These are phyloP conservation scores for Guadua angustifolia DNA, from an alignment of 176 grass and related monocot genomes.

Conservation along the genomic window DNA sequence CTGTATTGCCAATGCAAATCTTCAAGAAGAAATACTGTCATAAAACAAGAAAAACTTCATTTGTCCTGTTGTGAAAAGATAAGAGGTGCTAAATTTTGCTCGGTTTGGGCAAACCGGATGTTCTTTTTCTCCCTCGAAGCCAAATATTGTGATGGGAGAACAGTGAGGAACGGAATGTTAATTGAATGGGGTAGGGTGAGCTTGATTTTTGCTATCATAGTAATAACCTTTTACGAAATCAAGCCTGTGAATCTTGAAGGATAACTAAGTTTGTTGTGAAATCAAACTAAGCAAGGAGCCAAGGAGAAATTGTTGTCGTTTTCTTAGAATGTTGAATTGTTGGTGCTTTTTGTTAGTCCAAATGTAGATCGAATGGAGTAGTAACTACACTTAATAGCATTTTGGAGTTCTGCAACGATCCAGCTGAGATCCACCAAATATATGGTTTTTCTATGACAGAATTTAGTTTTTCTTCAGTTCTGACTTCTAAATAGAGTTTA, in stretches of 20 bases:
- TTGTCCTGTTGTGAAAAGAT: background rate
- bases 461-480: slow-evolving; percentile 7
- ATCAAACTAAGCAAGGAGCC: background rate
- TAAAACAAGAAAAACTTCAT: background rate
- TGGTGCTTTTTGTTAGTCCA: background rate
- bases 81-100: background rate
- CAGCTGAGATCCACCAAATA: background rate
- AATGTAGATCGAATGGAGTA: background rate
- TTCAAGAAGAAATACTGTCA: background rate
- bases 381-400: background rate
- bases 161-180: background rate
- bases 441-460: background rate
- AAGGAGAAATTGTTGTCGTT: background rate
- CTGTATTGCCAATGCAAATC: background rate
- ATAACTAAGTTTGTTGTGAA: background rate
- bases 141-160: background rate
- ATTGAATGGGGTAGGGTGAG: background rate
- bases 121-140: background rate
- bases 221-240: background rate
- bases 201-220: background rate
- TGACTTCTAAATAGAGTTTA: slow-evolving; percentile 11
- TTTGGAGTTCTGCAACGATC: slow-evolving; percentile 3
- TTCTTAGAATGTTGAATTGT: slow-evolving; percentile 17
- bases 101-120: background rate
- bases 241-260: slow-evolving; percentile 6